Evolutionary conservation across 805 yeast species (phyloP), one percentile per base, ranked within the genome.

Genomic region (Lachancea lanzarotensis): DNA sequence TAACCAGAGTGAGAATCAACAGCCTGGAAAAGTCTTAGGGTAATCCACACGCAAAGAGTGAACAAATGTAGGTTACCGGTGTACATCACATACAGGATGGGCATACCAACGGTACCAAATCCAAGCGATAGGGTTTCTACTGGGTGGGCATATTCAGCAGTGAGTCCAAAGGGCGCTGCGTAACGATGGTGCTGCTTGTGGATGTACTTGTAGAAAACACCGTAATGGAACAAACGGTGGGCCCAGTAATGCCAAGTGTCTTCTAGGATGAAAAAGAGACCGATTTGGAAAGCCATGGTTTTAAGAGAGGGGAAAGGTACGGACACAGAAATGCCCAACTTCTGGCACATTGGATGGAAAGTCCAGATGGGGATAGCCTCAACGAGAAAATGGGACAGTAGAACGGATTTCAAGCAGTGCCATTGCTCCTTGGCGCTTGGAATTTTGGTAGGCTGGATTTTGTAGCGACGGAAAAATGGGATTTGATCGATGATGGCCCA

Each of bases 71-170:
- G 74, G 62, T 82, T 69, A 46, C 81, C 76, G 36, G 93, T 80
- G 63, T 84, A 69, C 64, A 78, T 77, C 52, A 88, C 89, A 75
- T 87, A 86, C 39, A 85, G 63, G 46, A 91, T 79, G 46, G 98
- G 98, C 69, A 88, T 81, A 48, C 98, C 97, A 34, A 91, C 96
- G 35, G 98, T 91, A 51, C 98, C 98, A 52, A 87, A 78, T 43
- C 98, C 98, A 50, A 91, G 72, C 42, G 87, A 74, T 71, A 86
- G 78, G 29, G 91, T 95, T 70, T 91, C 98, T 26, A 84, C 74
- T 15, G 98, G 98, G 63, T 91, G 97, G 27, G 98, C 98, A 65
- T 91, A 91, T 71, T 91, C 98, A 40, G 98, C 98, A 49, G 98
- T 82, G 47, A 91, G 71, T 32, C 98, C 98, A 61, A 91, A 91